A percentile compares a stretch with the other conserved stretches of the same genome.
Conservation (phyloP, 108 stramenopile species). For the Nitzschia sp. region DNA sequence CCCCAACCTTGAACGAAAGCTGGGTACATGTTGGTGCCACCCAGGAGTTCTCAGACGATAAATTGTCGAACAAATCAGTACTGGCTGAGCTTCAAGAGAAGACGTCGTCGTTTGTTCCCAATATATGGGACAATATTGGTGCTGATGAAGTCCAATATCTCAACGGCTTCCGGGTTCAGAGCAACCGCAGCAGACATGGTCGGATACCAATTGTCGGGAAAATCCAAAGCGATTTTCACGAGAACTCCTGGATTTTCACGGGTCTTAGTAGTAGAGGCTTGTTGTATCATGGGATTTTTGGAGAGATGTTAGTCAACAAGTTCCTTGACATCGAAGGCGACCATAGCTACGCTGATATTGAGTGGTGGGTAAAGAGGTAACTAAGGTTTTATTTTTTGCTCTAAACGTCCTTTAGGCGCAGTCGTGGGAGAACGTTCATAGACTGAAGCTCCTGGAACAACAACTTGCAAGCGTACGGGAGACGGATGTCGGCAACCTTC, state of each 20-base stretch:
- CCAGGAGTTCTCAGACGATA: constrained; percentile 64
- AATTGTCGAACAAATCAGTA: constrained; percentile 48
- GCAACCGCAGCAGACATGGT: constrained; percentile 65
- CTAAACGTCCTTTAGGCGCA: constrained; percentile 78
- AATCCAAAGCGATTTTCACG: constrained; percentile 24
- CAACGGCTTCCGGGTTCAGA: constrained; percentile 68
- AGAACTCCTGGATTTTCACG: constrained; percentile 72
- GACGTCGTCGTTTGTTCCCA: constrained; percentile 52
- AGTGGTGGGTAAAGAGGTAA: constrained; percentile 31
- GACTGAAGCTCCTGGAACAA: constrained; percentile 97
- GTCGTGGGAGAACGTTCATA: constrained; percentile 90
- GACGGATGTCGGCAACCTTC: constrained; percentile 85
- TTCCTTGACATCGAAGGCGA: constrained; percentile 40
- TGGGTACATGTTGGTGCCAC: constrained; percentile 76
- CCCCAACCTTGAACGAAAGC: constrained; percentile 50
- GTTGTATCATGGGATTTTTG: constrained; percentile 80
- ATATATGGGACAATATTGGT: constrained; percentile 53
- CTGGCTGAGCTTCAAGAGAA: constrained; percentile 49
- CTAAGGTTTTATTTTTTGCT: not conserved
- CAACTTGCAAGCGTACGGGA: constrained; percentile 99
- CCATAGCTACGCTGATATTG: constrained; percentile 11
- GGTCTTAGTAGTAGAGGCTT: constrained; percentile 81
- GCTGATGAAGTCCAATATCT: constrained; percentile 55
- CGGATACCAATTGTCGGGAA: constrained; percentile 77
- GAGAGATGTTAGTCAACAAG: constrained; percentile 49